Percentiles rank a stretch among this genome's conserved stretches.
phyloP scores from a whole-genome alignment of 352 stramenopile genomes.

The Thalassiosira livingstoniorum region DNA sequence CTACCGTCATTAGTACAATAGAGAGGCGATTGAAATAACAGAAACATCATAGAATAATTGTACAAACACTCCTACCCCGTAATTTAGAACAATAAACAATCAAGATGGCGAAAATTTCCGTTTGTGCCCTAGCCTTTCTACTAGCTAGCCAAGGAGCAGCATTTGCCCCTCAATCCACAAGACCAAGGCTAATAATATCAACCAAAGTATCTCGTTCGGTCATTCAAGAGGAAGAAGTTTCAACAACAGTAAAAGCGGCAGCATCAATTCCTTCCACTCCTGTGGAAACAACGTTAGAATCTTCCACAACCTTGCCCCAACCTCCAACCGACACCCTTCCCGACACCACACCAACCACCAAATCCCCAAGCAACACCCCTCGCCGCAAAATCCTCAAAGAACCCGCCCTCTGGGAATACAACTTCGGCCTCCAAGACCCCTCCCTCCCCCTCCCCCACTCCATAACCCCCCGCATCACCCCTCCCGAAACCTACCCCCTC shows the following conservation, averaged over 20 bases:
- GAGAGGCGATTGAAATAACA: too few species aligned
- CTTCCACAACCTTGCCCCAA: not conserved
- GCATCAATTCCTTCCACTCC: constrained; percentile 14
- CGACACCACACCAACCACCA: not conserved
- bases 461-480: constrained; percentile 61
- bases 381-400: constrained; percentile 80
- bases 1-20: too few species aligned
- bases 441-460: constrained; percentile 75
- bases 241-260: not conserved
- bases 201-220: too few species aligned
- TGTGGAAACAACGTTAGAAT: constrained; percentile 1
- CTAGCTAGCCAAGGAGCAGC: constrained; percentile 5
- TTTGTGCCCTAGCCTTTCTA: not conserved
- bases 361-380: not conserved
- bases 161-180: constrained; percentile 19
- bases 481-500: constrained; percentile 77
- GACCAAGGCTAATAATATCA: not conserved
- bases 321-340: not conserved
- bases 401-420: constrained; percentile 85
- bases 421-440: constrained; percentile 85
- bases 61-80: too few species aligned
- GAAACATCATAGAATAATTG: too few species aligned
- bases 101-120: constrained; percentile 2
- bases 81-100: too few species aligned
- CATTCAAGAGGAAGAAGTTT: too few species aligned